A percentile compares a stretch with the other conserved stretches of the same genome.
Evolutionary conservation across 495 filamentous ascomycete species (phyloP).

Genomic region (Aspergillus asperescens): DNA sequence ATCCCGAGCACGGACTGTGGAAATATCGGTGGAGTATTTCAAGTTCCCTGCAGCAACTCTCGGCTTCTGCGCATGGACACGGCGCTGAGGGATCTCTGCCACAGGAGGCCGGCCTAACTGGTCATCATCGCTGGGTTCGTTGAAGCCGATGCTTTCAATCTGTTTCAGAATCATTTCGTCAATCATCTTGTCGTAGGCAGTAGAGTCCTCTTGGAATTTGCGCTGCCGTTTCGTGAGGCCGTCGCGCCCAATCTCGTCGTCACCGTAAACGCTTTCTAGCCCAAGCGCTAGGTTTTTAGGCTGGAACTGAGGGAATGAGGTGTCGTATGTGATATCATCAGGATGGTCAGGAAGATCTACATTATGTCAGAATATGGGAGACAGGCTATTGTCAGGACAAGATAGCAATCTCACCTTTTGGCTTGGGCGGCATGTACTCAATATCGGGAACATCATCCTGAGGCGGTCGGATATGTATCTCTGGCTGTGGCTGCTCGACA

Average conservation of each 20-base stretch:
- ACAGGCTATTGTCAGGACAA: too few relatives aligned
- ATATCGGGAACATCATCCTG: constrained; percentile 66
- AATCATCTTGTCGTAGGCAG: constrained; percentile 40
- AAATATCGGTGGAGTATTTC: constrained; percentile 28
- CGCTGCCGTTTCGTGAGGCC: constrained; percentile 60
- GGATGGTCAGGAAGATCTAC: constrained; percentile 68
- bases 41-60: constrained; percentile 27
- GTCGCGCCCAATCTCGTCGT: constrained; percentile 61
- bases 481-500: constrained; percentile 29
- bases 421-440: constrained; percentile 68
- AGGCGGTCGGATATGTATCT: constrained; percentile 24
- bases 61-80: constrained; percentile 17
- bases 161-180: constrained; percentile 60
- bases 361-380: constrained; percentile 32
- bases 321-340: constrained; percentile 64
- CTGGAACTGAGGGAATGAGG: constrained; percentile 48
- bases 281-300: constrained; percentile 65
- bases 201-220: constrained; percentile 50
- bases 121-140: constrained; percentile 34
- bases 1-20: constrained; percentile 46
- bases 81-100: constrained; percentile 19
- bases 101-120: constrained; percentile 7
- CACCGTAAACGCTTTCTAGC: constrained; percentile 52
- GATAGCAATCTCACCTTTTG: constrained; percentile 46
- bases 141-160: constrained; percentile 53